These are phyloP conservation scores for Nidula microcarpa DNA, from an alignment of 768 basidiomycete genomes.

Conservation along the genomic window DNA sequence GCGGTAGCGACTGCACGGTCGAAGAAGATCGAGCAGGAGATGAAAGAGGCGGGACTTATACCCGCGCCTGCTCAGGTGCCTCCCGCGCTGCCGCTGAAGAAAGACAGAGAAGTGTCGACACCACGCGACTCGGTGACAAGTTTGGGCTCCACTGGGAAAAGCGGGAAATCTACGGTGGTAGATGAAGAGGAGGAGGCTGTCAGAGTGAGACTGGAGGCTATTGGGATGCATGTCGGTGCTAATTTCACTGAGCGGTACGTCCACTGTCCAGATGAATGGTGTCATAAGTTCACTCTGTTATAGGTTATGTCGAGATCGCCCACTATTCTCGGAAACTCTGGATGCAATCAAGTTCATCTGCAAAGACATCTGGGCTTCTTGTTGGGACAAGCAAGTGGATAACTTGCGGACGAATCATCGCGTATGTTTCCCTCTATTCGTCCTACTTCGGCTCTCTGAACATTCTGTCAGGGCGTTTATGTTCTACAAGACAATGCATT, in stretches of 20 bases:
- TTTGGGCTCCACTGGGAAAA: slow-evolving; percentile 26
- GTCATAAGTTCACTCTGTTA: not conserved
- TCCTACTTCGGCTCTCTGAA: not conserved
- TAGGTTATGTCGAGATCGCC: slow-evolving; percentile 75
- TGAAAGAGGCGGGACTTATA: slow-evolving; percentile 75
- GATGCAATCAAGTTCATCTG: slow-evolving; percentile 95
- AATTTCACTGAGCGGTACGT: slow-evolving; percentile 82
- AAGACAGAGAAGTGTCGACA: slow-evolving; percentile 22
- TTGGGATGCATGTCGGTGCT: slow-evolving; percentile 84
- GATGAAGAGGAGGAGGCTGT: slow-evolving; percentile 79
- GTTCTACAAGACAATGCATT: slow-evolving; percentile 92
- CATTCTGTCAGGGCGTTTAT: slow-evolving; percentile 69
- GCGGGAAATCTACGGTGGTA: slow-evolving; percentile 27
- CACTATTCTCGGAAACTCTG: slow-evolving; percentile 76
- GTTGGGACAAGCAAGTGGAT: slow-evolving; percentile 95
- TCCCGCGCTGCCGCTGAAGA: slow-evolving; percentile 34
- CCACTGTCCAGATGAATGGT: not conserved
- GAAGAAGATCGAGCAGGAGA: slow-evolving; percentile 71
- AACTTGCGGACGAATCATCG: slow-evolving; percentile 94
- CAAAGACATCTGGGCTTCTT: slow-evolving; percentile 91
- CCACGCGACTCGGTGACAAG: slow-evolving; percentile 43
- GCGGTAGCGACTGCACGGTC: slow-evolving; percentile 64
- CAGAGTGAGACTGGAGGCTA: slow-evolving; percentile 67
- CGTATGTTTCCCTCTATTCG: slow-evolving; percentile 38
- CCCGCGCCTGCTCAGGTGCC: slow-evolving; percentile 42